Evolutionary conservation across 148 eudicot species (phyloP).

Genomic region (Mesembryanthemum crystallinum): DNA sequence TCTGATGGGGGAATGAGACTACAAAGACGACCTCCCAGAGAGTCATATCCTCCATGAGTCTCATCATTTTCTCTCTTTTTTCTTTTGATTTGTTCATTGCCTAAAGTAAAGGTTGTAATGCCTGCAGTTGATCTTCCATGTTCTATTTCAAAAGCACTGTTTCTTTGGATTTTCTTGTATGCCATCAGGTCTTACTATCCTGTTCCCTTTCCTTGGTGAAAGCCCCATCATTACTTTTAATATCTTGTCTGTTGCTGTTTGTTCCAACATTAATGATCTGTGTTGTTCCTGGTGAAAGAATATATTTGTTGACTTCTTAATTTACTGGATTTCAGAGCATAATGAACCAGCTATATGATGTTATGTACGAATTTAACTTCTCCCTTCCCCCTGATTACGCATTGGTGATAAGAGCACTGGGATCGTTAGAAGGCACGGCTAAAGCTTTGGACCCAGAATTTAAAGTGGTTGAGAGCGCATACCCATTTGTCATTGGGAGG

Average conservation of each 20-base stretch:
- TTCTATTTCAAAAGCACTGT: neutral
- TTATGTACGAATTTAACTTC: slow-evolving; percentile 92
- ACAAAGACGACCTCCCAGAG: no score
- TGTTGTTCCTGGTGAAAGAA: neutral
- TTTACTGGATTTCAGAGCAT: slow-evolving; percentile 61
- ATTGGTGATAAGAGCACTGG: slow-evolving; percentile 93
- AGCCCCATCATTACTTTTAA: neutral
- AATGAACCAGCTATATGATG: slow-evolving; percentile 93
- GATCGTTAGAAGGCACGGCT: slow-evolving; percentile 98
- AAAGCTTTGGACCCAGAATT: slow-evolving; percentile 93
- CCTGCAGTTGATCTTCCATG: no score
- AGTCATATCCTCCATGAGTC: no score
- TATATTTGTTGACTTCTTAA: slow-evolving; percentile 8
- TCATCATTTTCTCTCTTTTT: no score
- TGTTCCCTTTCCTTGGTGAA: neutral
- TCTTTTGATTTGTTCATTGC: no score
- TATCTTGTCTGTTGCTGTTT: neutral
- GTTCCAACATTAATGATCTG: neutral
- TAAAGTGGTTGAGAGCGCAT: slow-evolving; percentile 91
- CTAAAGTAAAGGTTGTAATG: no score
- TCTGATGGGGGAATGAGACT: no score
- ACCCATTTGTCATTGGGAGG: slow-evolving; percentile 92
- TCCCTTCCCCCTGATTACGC: slow-evolving; percentile 98
- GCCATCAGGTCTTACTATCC: neutral
- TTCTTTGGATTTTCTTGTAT: neutral